phyloP scores from a whole-genome alignment of 495 filamentous ascomycete species.

The Xylaria bambusicola region DNA sequence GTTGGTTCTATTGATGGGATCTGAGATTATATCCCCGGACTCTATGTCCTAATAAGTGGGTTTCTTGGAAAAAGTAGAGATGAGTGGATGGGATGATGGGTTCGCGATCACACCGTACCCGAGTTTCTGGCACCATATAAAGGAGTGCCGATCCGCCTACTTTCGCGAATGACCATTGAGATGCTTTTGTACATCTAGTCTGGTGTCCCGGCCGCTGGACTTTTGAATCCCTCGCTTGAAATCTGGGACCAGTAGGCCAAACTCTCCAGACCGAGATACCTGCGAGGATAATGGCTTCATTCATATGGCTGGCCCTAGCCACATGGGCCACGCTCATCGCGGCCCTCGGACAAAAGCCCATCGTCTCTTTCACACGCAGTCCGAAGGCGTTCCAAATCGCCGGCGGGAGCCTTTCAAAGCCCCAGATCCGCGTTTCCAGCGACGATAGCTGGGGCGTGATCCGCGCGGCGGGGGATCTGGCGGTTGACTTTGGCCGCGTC shows the following conservation, averaged over 20 bases:
- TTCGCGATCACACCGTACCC: background rate
- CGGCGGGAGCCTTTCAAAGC: slow-evolving; percentile 41
- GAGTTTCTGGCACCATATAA: slow-evolving; percentile 1
- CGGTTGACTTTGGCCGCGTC: slow-evolving; percentile 70
- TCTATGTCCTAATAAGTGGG: too few relatives aligned
- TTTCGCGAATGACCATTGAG: background rate
- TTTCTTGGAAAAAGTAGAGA: background rate
- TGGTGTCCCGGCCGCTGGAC: background rate
- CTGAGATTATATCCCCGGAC: too few relatives aligned
- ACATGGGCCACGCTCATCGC: slow-evolving; percentile 29
- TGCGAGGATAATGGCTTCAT: background rate
- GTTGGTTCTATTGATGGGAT: too few relatives aligned
- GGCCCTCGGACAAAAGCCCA: slow-evolving; percentile 58
- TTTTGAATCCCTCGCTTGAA: background rate
- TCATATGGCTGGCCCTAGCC: slow-evolving; percentile 13
- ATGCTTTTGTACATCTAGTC: background rate
- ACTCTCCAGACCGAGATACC: background rate
- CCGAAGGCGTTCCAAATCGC: slow-evolving; percentile 46
- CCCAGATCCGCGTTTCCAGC: slow-evolving; percentile 54
- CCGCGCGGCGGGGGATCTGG: slow-evolving; percentile 65
- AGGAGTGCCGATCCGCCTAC: background rate
- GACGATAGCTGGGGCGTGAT: slow-evolving; percentile 69
- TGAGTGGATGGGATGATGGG: background rate
- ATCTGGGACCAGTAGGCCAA: background rate
- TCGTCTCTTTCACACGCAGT: slow-evolving; percentile 50